Evolutionary conservation across 2,329 filamentous ascomycete genomes (phyloP).

Genomic region (Blastomyces silverae): DNA sequence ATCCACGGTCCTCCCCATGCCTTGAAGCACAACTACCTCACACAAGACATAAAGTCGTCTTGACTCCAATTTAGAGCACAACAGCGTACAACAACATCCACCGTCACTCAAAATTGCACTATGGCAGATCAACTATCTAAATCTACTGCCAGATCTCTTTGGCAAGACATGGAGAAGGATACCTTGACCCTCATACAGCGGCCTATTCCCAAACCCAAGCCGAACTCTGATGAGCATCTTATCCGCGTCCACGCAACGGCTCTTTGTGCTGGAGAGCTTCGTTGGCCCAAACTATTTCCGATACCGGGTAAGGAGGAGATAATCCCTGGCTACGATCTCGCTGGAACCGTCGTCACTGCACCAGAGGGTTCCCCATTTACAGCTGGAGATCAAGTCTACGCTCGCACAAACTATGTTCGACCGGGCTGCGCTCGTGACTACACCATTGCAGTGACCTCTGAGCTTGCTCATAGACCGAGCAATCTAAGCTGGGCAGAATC

Average conservation of each 20-base stretch:
- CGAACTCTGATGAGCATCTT: slow-evolving; percentile 32
- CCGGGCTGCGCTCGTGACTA: slow-evolving; percentile 38
- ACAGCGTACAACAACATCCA: background rate
- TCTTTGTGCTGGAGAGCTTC: slow-evolving; percentile 40
- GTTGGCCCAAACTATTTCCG: slow-evolving; percentile 36
- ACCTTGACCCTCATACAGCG: slow-evolving; percentile 15
- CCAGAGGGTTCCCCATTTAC: slow-evolving; percentile 36
- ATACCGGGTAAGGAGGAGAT: slow-evolving; percentile 24
- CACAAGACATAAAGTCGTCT: background rate
- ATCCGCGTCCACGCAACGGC: slow-evolving; percentile 38
- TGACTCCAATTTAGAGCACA: background rate
- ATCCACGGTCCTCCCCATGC: background rate
- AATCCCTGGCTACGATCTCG: slow-evolving; percentile 41
- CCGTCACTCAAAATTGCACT: background rate
- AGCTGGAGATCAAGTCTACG: slow-evolving; percentile 37
- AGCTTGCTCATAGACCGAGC: slow-evolving; percentile 35
- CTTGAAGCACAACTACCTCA: background rate
- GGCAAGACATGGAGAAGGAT: slow-evolving; percentile 15
- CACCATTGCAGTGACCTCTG: slow-evolving; percentile 30
- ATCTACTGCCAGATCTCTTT: slow-evolving; percentile 16
- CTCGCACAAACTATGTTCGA: slow-evolving; percentile 32
- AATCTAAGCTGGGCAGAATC: slow-evolving; percentile 35
- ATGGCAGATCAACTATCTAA: slow-evolving; percentile 12
- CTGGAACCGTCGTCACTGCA: slow-evolving; percentile 35
- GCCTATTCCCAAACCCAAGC: slow-evolving; percentile 24